A percentile compares a stretch with the other conserved stretches of the same genome.
Conservation (phyloP, 768 basidiomycete species). For the Phlebiopsis gigantea region DNA sequence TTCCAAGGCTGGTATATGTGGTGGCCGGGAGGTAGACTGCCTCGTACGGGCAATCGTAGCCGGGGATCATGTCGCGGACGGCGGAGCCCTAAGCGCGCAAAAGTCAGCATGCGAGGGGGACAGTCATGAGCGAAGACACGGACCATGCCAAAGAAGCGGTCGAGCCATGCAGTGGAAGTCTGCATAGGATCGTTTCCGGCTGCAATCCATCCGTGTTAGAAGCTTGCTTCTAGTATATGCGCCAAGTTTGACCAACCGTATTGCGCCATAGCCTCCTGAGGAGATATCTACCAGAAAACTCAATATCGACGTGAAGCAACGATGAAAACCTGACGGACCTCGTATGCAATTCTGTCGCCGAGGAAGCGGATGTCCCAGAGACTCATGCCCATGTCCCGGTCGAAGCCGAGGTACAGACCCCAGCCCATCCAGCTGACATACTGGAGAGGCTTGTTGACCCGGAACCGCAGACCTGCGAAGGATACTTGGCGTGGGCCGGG, state of each 20-base stretch:
- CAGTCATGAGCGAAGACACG: background rate
- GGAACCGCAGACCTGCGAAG: constrained; percentile 54
- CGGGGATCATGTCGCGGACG: constrained; percentile 57
- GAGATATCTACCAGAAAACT: constrained; percentile 34
- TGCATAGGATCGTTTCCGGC: constrained; percentile 56
- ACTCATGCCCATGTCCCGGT: constrained; percentile 60
- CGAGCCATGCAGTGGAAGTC: constrained; percentile 55
- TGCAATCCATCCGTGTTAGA: background rate
- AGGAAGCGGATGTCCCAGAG: constrained; percentile 57
- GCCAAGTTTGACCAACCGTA: constrained; percentile 34
- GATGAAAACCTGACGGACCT: constrained; percentile 28
- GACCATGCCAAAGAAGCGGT: constrained; percentile 58
- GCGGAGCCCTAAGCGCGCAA: constrained; percentile 29
- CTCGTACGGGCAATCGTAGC: constrained; percentile 64
- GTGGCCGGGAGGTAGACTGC: constrained; percentile 57
- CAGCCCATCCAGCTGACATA: constrained; percentile 70
- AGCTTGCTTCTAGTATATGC: background rate
- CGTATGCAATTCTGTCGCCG: constrained; percentile 57
- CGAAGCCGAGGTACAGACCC: constrained; percentile 56
- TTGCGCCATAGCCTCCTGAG: constrained; percentile 60
- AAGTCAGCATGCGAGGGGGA: background rate
- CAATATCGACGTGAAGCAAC: background rate
- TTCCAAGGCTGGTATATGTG: constrained; percentile 41
- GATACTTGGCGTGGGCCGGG: constrained; percentile 61
- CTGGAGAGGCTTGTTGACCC: constrained; percentile 44